Evolutionary conservation across 306 rosid genomes (phyloP), one percentile per base, ranked within the genome.

Genomic region (Comarum palustre): DNA sequence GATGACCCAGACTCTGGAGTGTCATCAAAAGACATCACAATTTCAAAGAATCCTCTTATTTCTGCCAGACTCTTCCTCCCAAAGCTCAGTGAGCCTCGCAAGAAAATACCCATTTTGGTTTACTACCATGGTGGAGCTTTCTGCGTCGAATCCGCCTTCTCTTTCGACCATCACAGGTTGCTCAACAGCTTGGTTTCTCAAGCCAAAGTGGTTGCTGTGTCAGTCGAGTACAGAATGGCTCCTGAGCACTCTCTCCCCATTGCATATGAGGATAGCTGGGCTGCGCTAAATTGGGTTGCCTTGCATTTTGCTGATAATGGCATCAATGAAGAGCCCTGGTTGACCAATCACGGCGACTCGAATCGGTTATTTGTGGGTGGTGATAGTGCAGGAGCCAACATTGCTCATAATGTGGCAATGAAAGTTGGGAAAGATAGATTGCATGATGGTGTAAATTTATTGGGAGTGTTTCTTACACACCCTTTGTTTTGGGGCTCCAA

Each of bases 71-170:
- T 84, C 11, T 84, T 75, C 81, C 85, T 84, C 63, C 87, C 84
- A 7, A 77, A 72, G 31, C 50, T 63, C 13, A 27, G 55, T 31
- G 5, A 60, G 3, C 41, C 2, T 9, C 55, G 66, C 3, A 78
- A 64, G 50, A 19, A 78, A 24, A 8, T 64, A 4, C 87, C 89
- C 19, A 20, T 87, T 58, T 61, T 86, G 74, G 79, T 85, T 63
- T 85, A 80, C 69, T 78, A 73, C 66, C 91, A 87, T 14, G 91
- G 89, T 0, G 87, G 91, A 4, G 86, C 57, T 1, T 78, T 82
- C 74, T 52, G 78, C 79, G 0, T 79, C 0, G 86, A 79, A 54
- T 85, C 89, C 0, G 78, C 87, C 19, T 88, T 84, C 71, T 67
- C 87, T 66, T 70, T 46, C 47, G 74, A 77, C 70, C 77, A 80